Evolutionary conservation across 306 rosid species (phyloP).

Genomic region (Cucurbita argyrosperma): DNA sequence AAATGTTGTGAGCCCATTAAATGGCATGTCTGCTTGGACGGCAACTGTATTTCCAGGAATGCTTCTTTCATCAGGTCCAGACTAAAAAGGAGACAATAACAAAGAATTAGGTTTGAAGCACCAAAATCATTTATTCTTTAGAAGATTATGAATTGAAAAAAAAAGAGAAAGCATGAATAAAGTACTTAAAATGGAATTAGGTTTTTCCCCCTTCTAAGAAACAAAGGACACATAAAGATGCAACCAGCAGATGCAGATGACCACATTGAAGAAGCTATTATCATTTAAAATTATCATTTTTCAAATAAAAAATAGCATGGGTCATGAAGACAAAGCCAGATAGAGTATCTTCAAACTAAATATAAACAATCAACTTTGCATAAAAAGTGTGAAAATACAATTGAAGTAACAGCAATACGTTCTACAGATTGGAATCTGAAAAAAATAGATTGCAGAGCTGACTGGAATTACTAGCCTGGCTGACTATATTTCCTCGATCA

Average conservation of each 20-base stretch:
- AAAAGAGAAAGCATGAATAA: not conserved
- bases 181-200: not conserved
- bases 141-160: not conserved
- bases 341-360: not conserved
- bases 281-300: not conserved
- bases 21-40: constrained; percentile 97
- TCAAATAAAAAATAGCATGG: not conserved
- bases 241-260: not conserved
- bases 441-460: not conserved
- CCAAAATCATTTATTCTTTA: not conserved
- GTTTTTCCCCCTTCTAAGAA: not conserved
- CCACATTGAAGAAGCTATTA: not conserved
- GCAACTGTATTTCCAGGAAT: constrained; percentile 94
- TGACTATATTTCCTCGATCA: not conserved
- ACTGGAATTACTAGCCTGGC: not conserved
- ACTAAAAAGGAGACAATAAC: constrained; percentile 19
- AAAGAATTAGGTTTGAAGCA: not conserved
- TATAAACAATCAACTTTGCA: not conserved
- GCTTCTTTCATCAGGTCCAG: constrained; percentile 94
- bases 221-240: not conserved
- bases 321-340: not conserved
- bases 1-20: constrained; percentile 65
- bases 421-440: not conserved
- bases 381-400: not conserved
- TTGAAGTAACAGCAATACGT: not conserved